These are phyloP conservation scores for Ophiostoma novo-ulmi DNA, from an alignment of 2,329 filamentous ascomycete genomes.

Conservation along the genomic window DNA sequence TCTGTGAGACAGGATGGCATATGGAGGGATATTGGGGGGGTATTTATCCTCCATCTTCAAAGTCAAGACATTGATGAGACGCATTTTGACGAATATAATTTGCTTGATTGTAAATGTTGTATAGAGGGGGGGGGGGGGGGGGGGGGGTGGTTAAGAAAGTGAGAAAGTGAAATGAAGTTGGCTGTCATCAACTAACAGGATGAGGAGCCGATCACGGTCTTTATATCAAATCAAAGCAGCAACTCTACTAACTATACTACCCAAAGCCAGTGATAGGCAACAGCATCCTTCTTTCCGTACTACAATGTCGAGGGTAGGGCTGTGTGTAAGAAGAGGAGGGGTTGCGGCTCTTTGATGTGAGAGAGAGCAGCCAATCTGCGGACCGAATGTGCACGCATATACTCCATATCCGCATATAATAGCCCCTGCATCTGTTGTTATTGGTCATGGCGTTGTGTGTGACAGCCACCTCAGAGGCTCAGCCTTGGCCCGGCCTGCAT, in stretches of 20 bases:
- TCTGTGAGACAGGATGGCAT: constrained; percentile 29
- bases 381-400: neutral
- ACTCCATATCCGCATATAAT: neutral
- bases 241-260: no score
- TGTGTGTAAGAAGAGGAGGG: neutral
- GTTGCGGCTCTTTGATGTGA: neutral
- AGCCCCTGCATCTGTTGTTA: neutral
- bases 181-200: no score
- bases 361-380: neutral
- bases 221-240: neutral
- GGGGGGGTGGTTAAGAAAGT: no score
- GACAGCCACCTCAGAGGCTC: neutral
- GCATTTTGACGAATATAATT: neutral
- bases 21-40: constrained; percentile 19
- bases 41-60: constrained; percentile 24
- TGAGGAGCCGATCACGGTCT: neutral
- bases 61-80: neutral
- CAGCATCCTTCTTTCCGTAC: no score
- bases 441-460: neutral
- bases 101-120: neutral
- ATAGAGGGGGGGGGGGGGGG: neutral
- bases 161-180: no score
- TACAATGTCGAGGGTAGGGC: neutral
- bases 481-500: neutral
- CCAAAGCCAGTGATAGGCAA: no score